Base-by-base conservation (phyloP, 2,329 filamentous ascomycete species). In the Colletotrichum abscissum region DNA sequence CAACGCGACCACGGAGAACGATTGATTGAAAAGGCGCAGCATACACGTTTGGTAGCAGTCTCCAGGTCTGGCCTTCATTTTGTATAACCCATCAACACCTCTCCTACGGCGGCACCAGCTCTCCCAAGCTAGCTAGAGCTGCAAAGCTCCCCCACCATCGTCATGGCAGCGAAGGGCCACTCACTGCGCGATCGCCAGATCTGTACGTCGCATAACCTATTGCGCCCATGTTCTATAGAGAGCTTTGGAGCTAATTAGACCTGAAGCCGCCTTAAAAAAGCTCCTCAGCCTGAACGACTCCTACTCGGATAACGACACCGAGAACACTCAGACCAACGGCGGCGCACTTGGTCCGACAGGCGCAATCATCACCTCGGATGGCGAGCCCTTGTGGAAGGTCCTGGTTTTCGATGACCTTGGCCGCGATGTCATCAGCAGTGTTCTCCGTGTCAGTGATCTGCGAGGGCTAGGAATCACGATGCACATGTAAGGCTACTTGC, bases 301-400 rank as follows among this genome's bases (percentile, higher is more conserved):
- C 84, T 74, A 89, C 85, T 80, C 90, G 76, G 81, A 88, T 72
- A 88, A 89, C 77, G 87, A 90, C 69, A 85, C 89, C 63, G 89
- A 94, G 73, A 93, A 95, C 71, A 82, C 88, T 52, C 85, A 89
- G 58, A 86, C 89, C 69, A 92, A 92, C 79, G 92, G 91, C 63
- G 83, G 92, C 11, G 67, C 74, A 49, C 85, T 92, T 68, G 88
- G 92, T 67, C 90, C 93, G 26, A 89, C 92, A 49, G 92, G 92
- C n/a, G 93, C 94, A 19, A 93, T 98, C 66, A 86, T 98, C 74
- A 95, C 95, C 77, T 89, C 94, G 59, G 93, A 97, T 78, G 95
- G 95, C 75, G 94, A 97, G 79, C 95, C 96, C 1, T 95, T 98
- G 85, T 98, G 96, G 96, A 98, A 98, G 83, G 94, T 98, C 7